These are phyloP conservation scores for Aspergillus piperis DNA, from an alignment of 2,329 filamentous ascomycete genomes.

Conservation along the genomic window DNA sequence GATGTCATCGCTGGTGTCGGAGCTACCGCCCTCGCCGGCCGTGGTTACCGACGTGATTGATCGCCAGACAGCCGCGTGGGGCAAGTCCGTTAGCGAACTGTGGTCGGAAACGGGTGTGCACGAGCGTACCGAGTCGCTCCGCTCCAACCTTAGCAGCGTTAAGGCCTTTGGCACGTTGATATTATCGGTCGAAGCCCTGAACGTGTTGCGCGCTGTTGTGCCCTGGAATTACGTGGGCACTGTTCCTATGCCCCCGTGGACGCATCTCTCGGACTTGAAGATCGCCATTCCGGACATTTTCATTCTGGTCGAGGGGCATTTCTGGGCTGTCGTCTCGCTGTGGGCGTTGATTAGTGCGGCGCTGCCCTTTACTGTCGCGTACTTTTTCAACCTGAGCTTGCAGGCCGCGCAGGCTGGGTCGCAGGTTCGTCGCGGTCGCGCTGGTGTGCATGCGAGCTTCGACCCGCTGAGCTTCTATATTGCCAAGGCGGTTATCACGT, in stretches of 20 bases:
- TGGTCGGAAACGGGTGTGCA: conserved; percentile 40
- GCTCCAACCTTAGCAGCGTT: conserved; percentile 68
- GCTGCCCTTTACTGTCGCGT: conserved; percentile 71
- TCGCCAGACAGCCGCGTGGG: conserved; percentile 52
- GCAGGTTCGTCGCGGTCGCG: conserved; percentile 16
- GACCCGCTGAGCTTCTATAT: conserved; percentile 92
- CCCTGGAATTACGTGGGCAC: conserved; percentile 72
- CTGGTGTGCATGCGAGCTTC: conserved; percentile 45
- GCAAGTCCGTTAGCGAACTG: conserved; percentile 35
- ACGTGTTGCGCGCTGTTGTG: conserved; percentile 70
- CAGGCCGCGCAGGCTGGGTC: conserved; percentile 40
- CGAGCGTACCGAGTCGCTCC: conserved; percentile 61
- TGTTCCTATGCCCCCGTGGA: conserved; percentile 61
- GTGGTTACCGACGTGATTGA: conserved; percentile 70
- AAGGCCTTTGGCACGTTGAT: conserved; percentile 69
- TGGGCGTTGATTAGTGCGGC: conserved; percentile 74
- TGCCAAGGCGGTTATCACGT: conserved; percentile 78
- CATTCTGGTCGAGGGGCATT: conserved; percentile 69
- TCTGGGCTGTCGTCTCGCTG: conserved; percentile 79
- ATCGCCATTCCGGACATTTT: conserved; percentile 80
- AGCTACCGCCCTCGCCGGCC: conserved; percentile 44
- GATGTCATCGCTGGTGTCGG: not conserved
- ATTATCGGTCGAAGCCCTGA: conserved; percentile 68
- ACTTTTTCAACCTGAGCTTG: conserved; percentile 85
- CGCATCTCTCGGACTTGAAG: conserved; percentile 60